Percentiles rank a stretch among this genome's conserved stretches.
Evolutionary conservation across 1,284 basidiomycete species (phyloP).

Genomic region (Fomes fomentarius): DNA sequence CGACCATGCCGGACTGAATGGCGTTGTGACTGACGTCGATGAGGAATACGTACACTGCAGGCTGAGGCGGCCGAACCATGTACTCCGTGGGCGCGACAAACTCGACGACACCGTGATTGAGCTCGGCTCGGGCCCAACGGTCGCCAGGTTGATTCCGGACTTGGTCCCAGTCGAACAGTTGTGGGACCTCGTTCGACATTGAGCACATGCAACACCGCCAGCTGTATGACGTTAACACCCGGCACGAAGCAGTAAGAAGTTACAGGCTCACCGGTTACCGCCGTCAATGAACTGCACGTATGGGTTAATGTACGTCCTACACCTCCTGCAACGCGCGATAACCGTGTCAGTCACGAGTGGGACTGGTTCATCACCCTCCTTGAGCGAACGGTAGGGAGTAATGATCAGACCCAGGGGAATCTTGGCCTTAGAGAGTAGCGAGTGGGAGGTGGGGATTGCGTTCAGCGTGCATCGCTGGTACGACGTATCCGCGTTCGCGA

Average conservation of each 20-base stretch:
- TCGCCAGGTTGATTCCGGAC: slow-evolving; percentile 93
- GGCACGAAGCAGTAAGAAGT: not conserved
- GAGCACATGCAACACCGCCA: slow-evolving; percentile 99
- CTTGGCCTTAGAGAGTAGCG: slow-evolving; percentile 91
- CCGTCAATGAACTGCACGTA: slow-evolving; percentile 99
- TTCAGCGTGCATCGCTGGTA: slow-evolving; percentile 95
- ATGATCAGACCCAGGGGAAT: slow-evolving; percentile 91
- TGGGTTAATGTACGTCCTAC: slow-evolving; percentile 98
- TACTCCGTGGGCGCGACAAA: slow-evolving; percentile 99
- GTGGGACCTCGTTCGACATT: slow-evolving; percentile 98
- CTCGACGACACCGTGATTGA: slow-evolving; percentile 94
- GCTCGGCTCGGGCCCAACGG: slow-evolving; percentile 91
- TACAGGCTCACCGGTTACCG: slow-evolving; percentile 77
- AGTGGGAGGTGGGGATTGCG: slow-evolving; percentile 91
- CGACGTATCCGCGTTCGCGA: slow-evolving; percentile 86
- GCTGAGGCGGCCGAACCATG: slow-evolving; percentile 98
- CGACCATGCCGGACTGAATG: slow-evolving; percentile 96
- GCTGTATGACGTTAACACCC: slow-evolving; percentile 37
- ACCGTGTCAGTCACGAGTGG: slow-evolving; percentile 74
- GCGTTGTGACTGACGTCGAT: slow-evolving; percentile 96
- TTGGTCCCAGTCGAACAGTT: slow-evolving; percentile 99
- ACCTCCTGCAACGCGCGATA: slow-evolving; percentile 96
- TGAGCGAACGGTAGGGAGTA: slow-evolving; percentile 85
- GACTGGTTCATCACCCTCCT: slow-evolving; percentile 30
- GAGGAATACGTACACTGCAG: slow-evolving; percentile 96